Percentiles rank a stretch among this genome's conserved stretches.
phyloP scores from a whole-genome alignment of 495 filamentous ascomycete genomes.

The Hyphodiscus hymeniophilus region DNA sequence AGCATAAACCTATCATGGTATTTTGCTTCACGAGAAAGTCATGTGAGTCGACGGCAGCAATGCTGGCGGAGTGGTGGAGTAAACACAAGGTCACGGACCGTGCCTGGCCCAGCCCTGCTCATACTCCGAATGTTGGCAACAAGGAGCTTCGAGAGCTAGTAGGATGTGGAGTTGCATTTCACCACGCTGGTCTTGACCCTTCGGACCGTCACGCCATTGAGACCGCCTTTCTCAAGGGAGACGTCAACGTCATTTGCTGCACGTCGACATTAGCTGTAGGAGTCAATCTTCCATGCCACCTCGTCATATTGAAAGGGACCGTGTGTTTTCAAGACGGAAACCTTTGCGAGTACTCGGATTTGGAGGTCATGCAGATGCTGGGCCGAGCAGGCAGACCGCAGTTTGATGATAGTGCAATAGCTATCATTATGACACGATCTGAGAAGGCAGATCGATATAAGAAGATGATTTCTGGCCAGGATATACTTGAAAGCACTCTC shows the following conservation, averaged over 20 bases:
- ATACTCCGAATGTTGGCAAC: slow-evolving; percentile 45
- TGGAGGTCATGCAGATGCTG: slow-evolving; percentile 98
- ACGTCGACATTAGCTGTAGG: slow-evolving; percentile 92
- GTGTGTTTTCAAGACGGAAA: slow-evolving; percentile 55
- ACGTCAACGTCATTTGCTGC: slow-evolving; percentile 86
- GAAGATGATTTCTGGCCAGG: slow-evolving; percentile 72
- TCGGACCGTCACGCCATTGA: slow-evolving; percentile 67
- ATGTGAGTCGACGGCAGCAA: slow-evolving; percentile 63
- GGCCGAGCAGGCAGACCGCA: slow-evolving; percentile 90
- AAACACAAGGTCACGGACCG: slow-evolving; percentile 45
- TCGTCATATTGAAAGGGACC: slow-evolving; percentile 90
- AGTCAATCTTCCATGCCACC: slow-evolving; percentile 86
- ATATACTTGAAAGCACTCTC: slow-evolving; percentile 79
- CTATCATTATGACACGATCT: slow-evolving; percentile 75
- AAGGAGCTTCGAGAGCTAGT: slow-evolving; percentile 57
- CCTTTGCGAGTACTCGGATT: slow-evolving; percentile 73
- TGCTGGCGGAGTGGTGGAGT: slow-evolving; percentile 61
- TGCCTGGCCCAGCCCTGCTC: slow-evolving; percentile 59
- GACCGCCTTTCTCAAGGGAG: slow-evolving; percentile 61
- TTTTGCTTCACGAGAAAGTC: slow-evolving; percentile 87
- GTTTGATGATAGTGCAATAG: slow-evolving; percentile 78
- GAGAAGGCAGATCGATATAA: slow-evolving; percentile 68
- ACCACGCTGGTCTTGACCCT: slow-evolving; percentile 78
- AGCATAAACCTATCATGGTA: slow-evolving; percentile 80
- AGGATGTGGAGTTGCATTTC: slow-evolving; percentile 75